These are phyloP conservation scores for Heliamphora exappendiculata DNA, from an alignment of 148 eudicot genomes.

Conservation along the genomic window DNA sequence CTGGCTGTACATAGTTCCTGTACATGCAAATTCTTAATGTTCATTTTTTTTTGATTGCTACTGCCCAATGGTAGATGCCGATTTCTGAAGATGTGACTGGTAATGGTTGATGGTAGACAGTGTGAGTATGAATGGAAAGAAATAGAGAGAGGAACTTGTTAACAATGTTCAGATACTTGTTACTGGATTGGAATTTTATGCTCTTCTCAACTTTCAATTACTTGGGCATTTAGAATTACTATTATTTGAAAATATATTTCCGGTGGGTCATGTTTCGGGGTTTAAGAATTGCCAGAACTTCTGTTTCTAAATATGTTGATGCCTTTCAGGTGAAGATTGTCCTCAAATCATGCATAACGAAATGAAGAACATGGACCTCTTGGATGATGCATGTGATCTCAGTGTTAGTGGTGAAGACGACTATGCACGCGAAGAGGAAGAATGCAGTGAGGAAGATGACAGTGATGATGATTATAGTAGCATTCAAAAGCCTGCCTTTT, in stretches of 20 bases:
- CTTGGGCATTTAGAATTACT: neutral
- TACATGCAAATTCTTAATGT: slow-evolving; percentile 1
- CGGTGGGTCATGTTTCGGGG: neutral
- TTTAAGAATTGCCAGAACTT: slow-evolving; percentile 2
- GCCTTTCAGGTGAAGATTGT: slow-evolving; percentile 51
- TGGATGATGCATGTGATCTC: slow-evolving; percentile 19
- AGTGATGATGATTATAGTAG: slow-evolving; percentile 62
- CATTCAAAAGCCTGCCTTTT: slow-evolving; percentile 76
- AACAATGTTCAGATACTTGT: slow-evolving; percentile 13
- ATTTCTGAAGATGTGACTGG: slow-evolving; percentile 3
- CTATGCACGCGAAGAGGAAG: slow-evolving; percentile 22
- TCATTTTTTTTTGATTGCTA: too few species aligned
- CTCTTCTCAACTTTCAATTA: neutral
- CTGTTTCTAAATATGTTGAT: slow-evolving; percentile 19
- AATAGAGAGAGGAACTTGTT: neutral
- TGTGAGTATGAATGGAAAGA: neutral
- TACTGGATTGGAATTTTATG: slow-evolving; percentile 13
- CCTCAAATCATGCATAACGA: slow-evolving; percentile 27
- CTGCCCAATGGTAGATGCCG: too few species aligned
- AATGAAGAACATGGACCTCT: slow-evolving; percentile 19
- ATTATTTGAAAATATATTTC: neutral
- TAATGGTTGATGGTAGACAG: neutral
- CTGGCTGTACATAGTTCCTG: neutral
- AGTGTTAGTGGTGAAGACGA: slow-evolving; percentile 18
- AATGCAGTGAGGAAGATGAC: slow-evolving; percentile 53